Evolutionary conservation across 371 early-diverging fungal species (phyloP), one percentile per base, ranked within the genome.

Genomic region (Encephalitozoon hellem): DNA sequence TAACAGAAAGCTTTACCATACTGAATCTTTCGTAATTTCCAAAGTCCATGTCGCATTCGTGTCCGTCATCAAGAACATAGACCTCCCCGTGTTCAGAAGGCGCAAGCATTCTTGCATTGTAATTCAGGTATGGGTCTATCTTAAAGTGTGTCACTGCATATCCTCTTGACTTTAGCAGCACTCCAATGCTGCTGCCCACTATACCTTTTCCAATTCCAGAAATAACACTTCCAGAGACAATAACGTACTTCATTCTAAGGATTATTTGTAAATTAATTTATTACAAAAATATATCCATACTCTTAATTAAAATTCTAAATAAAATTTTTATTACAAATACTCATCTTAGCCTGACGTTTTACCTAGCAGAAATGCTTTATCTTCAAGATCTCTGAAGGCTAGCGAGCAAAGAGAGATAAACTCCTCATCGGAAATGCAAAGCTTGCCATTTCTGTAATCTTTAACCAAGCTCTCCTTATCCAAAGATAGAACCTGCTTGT

Each of bases 21-120:
- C 95, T 85, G 87, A 94, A 96, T 67, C 98, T 90, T 87, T 97
- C 97, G 86, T 96, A 99, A 88, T 94, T 95, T 65, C 99, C 99
- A 41, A 97, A 88, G 86, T 96, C 97, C 53, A 97, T 88, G 86
- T 96, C 96, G 43, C 96, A 96, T 86, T 97, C 98, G 77, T 94
- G 95, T 69, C 98, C 99, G 84, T 99, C 99, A 77, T 94, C 90
- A 69, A 97, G 88, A 12, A 96, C 96, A 87, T 94, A 97, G 18
- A 97, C 96, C 81, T 99, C 99, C 79, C 94, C 81, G 86, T 97
- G 96, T 85, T 97, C 97, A 64, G 93, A 87, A 72, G 97, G 97
- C 72, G 89, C 90, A 87, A 97, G 87, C 25, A 94, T 91, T 81
- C 97, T 97, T 67, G 96, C 96, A 84, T 96, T 96, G 82, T 93